These are phyloP conservation scores for Cucurbitaria berberidis DNA, from an alignment of 2,329 filamentous ascomycete species.

Conservation along the genomic window DNA sequence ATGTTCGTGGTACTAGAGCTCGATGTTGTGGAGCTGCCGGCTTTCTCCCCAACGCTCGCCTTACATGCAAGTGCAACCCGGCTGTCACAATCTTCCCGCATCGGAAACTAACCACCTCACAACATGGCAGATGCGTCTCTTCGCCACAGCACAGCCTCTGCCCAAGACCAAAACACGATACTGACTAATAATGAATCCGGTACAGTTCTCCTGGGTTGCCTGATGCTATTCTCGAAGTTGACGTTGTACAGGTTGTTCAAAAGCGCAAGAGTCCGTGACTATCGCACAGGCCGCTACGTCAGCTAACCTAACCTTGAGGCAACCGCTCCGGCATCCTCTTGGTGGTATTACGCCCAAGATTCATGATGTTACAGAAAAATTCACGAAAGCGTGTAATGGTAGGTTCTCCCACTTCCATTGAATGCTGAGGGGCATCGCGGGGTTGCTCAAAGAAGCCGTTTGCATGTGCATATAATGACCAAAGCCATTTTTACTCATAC, in stretches of 20 bases:
- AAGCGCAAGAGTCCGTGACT: constrained; percentile 21
- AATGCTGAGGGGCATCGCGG: constrained; percentile 20
- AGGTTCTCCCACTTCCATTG: constrained; percentile 17
- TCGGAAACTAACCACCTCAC: constrained; percentile 40
- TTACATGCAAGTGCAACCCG: constrained; percentile 20
- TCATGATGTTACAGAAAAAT: constrained; percentile 63
- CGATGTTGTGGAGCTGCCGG: constrained; percentile 9
- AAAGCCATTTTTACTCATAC: not conserved
- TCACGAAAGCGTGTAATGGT: constrained; percentile 61
- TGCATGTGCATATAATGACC: constrained; percentile 5
- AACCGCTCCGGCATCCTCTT: constrained; percentile 28
- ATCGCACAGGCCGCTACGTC: constrained; percentile 20
- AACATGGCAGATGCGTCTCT: constrained; percentile 42
- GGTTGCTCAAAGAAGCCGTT: constrained; percentile 12
- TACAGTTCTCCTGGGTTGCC: constrained; percentile 7
- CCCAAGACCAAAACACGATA: constrained; percentile 13
- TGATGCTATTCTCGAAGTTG: constrained; percentile 8
- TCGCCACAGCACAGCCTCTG: constrained; percentile 30
- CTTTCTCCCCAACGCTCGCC: constrained; percentile 7
- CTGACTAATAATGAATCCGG: constrained; percentile 23
- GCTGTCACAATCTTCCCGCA: constrained; percentile 37
- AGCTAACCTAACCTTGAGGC: constrained; percentile 39
- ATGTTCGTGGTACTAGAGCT: constrained; percentile 10
- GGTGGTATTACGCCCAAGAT: constrained; percentile 44
- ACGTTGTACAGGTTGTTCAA: constrained; percentile 24